Conservation (phyloP, 352 stramenopile species). For the Pythium sukuiense region DNA sequence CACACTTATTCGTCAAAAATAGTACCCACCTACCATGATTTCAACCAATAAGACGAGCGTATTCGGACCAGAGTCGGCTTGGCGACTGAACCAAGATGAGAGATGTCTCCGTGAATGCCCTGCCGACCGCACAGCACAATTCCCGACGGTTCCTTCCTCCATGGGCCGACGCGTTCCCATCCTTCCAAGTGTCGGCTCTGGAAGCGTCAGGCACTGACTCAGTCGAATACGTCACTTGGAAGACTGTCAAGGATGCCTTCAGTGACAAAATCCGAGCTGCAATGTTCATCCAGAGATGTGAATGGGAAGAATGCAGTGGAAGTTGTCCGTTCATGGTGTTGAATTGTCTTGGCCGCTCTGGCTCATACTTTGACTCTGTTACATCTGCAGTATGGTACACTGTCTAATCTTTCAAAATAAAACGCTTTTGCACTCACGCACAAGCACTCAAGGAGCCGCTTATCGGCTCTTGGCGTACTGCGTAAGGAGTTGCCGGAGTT, state of each 20-base stretch:
- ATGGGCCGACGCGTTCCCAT: background rate
- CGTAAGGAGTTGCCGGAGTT: conserved; percentile 22
- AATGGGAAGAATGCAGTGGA: background rate
- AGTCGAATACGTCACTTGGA: background rate
- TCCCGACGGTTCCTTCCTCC: background rate
- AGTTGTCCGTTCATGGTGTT: background rate
- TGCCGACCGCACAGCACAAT: background rate
- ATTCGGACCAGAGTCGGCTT: too few species aligned
- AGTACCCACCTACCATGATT: background rate
- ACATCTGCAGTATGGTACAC: background rate
- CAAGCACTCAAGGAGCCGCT: background rate
- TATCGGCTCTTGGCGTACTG: conserved; percentile 23
- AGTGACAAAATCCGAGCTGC: too few species aligned
- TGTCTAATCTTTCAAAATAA: conserved; percentile 1
- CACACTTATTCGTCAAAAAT: background rate
- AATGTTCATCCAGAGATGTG: too few species aligned
- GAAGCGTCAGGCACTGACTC: background rate
- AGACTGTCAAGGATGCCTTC: too few species aligned
- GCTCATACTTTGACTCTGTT: background rate
- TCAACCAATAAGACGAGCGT: background rate
- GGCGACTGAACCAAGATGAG: background rate
- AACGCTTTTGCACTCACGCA: background rate
- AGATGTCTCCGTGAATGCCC: background rate
- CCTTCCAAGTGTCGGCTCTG: background rate
- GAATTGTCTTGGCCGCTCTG: background rate